phyloP scores from a whole-genome alignment of 1,284 basidiomycete genomes.

The Ganoderma lingzhi region DNA sequence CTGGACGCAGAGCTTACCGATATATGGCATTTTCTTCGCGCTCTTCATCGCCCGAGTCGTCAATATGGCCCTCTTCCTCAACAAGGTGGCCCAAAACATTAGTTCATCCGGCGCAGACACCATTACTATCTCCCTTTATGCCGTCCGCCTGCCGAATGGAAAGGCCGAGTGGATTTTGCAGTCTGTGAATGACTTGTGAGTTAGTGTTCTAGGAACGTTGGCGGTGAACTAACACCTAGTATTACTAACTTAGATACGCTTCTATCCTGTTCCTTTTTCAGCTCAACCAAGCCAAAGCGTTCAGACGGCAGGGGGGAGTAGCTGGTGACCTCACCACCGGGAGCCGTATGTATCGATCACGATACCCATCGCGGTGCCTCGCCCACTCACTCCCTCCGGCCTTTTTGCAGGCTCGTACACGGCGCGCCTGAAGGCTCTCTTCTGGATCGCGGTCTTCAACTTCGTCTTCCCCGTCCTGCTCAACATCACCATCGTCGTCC shows the following conservation, averaged over 20 bases:
- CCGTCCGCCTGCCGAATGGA: slow-evolving; percentile 3
- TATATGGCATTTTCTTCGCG: not conserved
- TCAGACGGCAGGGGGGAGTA: not conserved
- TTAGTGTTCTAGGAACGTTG: not conserved
- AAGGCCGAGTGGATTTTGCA: slow-evolving; percentile 41
- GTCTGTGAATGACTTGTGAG: slow-evolving; percentile 38
- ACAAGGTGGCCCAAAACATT: not conserved
- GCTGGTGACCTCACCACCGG: not conserved
- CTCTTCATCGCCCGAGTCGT: not conserved
- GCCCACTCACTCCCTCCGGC: not conserved
- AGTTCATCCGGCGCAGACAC: not conserved
- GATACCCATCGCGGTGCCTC: not conserved
- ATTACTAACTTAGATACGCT: not conserved
- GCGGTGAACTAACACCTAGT: not conserved
- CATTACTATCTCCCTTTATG: not conserved
- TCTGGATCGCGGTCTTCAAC: slow-evolving; percentile 43
- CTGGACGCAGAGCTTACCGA: not conserved
- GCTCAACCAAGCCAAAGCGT: not conserved
- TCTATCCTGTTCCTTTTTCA: not conserved
- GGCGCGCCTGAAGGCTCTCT: slow-evolving; percentile 27
- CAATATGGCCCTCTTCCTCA: not conserved
- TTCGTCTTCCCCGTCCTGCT: slow-evolving; percentile 43
- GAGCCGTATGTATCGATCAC: not conserved
- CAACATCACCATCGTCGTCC: slow-evolving; percentile 34
- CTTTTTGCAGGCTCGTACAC: slow-evolving; percentile 1